Base-by-base conservation (phyloP, 192 early-diverging fungal species). In the Coemansia sp. region DNA sequence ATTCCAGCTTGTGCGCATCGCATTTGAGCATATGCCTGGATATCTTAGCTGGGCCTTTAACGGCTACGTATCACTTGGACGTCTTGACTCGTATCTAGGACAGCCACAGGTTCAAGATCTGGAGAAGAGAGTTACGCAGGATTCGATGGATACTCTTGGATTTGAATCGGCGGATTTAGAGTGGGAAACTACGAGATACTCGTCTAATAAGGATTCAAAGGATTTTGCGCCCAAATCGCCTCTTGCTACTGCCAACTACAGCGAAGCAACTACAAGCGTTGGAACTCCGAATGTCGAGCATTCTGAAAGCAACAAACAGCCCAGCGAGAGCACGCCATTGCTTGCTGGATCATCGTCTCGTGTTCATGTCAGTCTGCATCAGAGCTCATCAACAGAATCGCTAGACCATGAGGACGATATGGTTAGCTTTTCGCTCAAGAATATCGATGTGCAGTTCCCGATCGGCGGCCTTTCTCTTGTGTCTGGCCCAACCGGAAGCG, bases 401-500 rank as follows among this genome's bases (percentile, higher is more conserved):
- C 50, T 53, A n/a, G 30, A 11, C 8, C 50, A 40, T 14, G 23
- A 38, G 7, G 30, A 30, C 13, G 57, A 54, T n/a, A 33, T 30
- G 8, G 48, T 33, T 28, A 15, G 68, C 20, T 90, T 91, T 53
- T 61, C 70, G 23, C 82, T 94, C 17, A 72, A 66, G 34, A 79
- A 89, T 44, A 36, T 94, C 7, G 84, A 83, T 55, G 50, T 92
- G 23, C 70, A 66, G n/a, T 89, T 96, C 70, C 87, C 89, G 15
- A 41, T 58, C 17, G 84, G 84, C 44, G 84, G 85, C 27, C 79
- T 94, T n/a, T 86, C 89, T 22, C 75, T 94, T 17, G 69, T 96
- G 37, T 85, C 87, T 52, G 95, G 95, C 8, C 82, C 90, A 29
- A 96, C 94, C n/a, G 96, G 94, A 5, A 79, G 84, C 27, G 96